A percentile compares a stretch with the other conserved stretches of the same genome.
phyloP scores from a whole-genome alignment of 2,329 filamentous ascomycete species.

The Hymenoscyphus fraxineus region DNA sequence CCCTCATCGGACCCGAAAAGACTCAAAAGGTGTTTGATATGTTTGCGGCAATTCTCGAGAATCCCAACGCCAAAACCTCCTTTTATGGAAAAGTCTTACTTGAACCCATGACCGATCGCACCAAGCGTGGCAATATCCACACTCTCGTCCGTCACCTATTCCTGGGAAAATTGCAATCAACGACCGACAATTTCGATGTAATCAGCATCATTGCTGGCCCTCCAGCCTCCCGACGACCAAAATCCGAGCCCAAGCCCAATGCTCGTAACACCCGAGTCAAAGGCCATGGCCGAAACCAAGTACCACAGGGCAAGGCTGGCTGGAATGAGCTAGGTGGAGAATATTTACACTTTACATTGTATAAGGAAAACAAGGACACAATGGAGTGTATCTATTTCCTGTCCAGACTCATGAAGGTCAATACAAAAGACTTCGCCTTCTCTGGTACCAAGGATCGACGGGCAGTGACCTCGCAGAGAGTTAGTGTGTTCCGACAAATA shows the following conservation, averaged over 20 bases:
- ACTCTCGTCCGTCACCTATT: conserved; percentile 57
- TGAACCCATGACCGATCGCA: conserved; percentile 55
- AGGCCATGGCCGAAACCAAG: conserved; percentile 14
- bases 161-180: conserved; percentile 57
- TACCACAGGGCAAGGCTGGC: conserved; percentile 42
- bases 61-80: conserved; percentile 52
- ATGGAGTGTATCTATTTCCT: conserved; percentile 68
- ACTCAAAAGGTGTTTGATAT: conserved; percentile 51
- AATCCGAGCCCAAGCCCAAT: conserved; percentile 12
- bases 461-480: conserved; percentile 64
- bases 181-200: conserved; percentile 53
- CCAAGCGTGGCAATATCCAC: conserved; percentile 60
- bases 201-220: conserved; percentile 53
- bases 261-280: conserved; percentile 14
- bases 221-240: conserved; percentile 18
- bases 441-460: conserved; percentile 71
- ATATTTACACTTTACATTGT: conserved; percentile 69
- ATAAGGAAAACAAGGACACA: conserved; percentile 76
- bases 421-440: conserved; percentile 59
- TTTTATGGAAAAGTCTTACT: conserved; percentile 53
- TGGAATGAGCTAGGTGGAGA: conserved; percentile 67
- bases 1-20: conserved; percentile 49
- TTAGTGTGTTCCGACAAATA: conserved; percentile 56
- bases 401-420: conserved; percentile 54
- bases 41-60: conserved; percentile 49